phyloP scores from a whole-genome alignment of 352 stramenopile genomes.

The Thalassiosira exigua region DNA sequence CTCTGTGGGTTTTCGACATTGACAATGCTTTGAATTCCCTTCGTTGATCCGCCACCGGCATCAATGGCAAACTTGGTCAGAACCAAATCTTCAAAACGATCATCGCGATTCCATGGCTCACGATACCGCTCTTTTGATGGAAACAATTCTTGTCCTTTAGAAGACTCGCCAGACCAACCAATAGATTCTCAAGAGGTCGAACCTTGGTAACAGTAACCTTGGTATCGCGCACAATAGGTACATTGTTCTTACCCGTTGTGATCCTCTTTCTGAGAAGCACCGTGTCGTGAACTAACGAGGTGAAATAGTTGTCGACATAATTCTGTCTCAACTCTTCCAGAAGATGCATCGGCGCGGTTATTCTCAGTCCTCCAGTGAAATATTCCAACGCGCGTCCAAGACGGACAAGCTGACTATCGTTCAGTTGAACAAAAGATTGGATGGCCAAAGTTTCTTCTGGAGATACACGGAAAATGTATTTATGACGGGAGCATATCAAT shows the following conservation, averaged over 20 bases:
- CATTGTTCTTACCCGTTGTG: background rate
- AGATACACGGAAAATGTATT: background rate
- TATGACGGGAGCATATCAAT: background rate
- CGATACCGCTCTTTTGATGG: background rate
- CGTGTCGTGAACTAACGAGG: background rate
- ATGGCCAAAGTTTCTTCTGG: background rate
- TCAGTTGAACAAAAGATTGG: conserved; percentile 5
- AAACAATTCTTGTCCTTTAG: no score
- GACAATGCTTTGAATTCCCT: background rate
- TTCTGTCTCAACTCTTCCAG: background rate
- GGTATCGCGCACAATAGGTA: background rate
- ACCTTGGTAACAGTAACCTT: conserved; percentile 7
- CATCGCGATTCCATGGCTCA: background rate
- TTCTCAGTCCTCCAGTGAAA: conserved; percentile 3
- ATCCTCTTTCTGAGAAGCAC: background rate
- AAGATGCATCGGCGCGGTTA: background rate
- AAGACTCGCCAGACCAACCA: no score
- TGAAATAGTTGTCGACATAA: background rate
- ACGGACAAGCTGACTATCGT: conserved; percentile 2
- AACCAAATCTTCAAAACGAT: background rate
- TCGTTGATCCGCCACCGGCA: background rate
- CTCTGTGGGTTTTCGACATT: conserved; percentile 19
- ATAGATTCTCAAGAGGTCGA: conserved; percentile 5
- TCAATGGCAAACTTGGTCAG: background rate
- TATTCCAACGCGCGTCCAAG: background rate